Conservation (phyloP, 352 stramenopile species). For the Globisporangium carolinianum region DNA sequence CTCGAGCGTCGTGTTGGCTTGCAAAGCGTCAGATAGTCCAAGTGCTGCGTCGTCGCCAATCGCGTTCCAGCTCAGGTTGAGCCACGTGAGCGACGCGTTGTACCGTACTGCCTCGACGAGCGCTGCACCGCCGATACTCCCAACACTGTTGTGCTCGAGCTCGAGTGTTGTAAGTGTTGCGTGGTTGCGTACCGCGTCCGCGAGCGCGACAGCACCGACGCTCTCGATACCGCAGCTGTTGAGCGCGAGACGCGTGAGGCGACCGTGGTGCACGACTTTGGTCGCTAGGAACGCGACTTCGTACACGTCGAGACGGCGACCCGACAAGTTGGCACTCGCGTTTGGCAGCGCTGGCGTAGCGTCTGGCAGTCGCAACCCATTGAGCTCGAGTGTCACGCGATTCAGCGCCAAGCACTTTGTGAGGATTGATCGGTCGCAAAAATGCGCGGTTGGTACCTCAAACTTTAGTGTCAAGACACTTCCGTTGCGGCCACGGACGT, state of each 20-base stretch:
- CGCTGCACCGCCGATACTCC: conserved; percentile 35
- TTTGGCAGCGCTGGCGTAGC: neutral
- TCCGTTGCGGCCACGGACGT: conserved; percentile 34
- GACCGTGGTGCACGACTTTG: conserved; percentile 69
- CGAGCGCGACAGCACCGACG: conserved; percentile 41
- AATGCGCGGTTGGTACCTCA: conserved; percentile 21
- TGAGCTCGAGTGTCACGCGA: conserved; percentile 49
- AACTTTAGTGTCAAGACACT: conserved; percentile 24
- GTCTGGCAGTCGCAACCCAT: conserved; percentile 34
- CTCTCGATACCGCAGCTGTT: conserved; percentile 56
- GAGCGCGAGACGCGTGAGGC: conserved; percentile 42
- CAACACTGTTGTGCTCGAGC: conserved; percentile 62
- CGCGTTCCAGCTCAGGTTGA: conserved; percentile 78
- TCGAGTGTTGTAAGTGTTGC: conserved; percentile 47
- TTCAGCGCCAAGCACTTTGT: conserved; percentile 63
- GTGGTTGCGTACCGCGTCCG: conserved; percentile 63
- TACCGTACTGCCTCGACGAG: conserved; percentile 53
- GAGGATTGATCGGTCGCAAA: conserved; percentile 64
- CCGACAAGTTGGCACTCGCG: conserved; percentile 34
- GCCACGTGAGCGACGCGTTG: conserved; percentile 47
- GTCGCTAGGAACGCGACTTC: conserved; percentile 59
- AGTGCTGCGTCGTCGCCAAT: conserved; percentile 44
- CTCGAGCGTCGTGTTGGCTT: conserved; percentile 38
- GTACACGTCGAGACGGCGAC: conserved; percentile 37
- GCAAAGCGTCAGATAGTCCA: too few relatives aligned